Evolutionary conservation across 305 asterid species (phyloP), one percentile per base, ranked within the genome.

Genomic region (Ilex paraguariensis): DNA sequence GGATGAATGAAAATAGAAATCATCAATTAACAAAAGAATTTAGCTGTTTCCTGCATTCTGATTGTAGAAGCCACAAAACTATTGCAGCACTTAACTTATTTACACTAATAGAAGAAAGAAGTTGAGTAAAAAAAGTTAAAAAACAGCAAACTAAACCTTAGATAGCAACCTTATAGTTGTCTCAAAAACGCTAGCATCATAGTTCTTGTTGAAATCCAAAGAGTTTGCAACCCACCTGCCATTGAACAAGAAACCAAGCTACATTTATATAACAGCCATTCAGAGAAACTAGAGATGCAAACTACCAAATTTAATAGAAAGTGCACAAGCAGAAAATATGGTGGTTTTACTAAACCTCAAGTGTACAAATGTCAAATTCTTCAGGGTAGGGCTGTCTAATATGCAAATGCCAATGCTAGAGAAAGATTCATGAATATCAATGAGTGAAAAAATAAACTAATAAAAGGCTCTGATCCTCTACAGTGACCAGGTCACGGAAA

Each of bases 91-190:
- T 3, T 36, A 36, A 33, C 13, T 32, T 33, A 56, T 28, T 52
- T 11, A 62, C 28, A 57, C 59, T 70, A 65, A 63, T 49, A 39
- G 68, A 69, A 56, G 55, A 72, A 69, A 71, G 62, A 45, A 68
- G 67, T 77, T 61, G 61, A 74, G 77, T 56, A 46, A 62, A 73
- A 4, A 4, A 36, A 3, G 42, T 36, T 48, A 57, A 73, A 58
- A 70, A 66, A 73, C 66, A 65, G 53, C 79, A 74, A 62, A 80
- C 63, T 81, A 90, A 90, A 93, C 97, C 91, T 84, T 84, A 83
- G 78, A 84, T 79, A 85, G 91, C 85, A 86, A 90, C 99, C 99
- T 93, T 93, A 93, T 93, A 89, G 99, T 93, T 75, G 99, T 93
- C 90, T 90, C 99, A 61, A 93, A 93, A 71, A 93, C 99, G 60